Evolutionary conservation across 2,329 filamentous ascomycete species (phyloP).

Genomic region (Penicillium sp.): DNA sequence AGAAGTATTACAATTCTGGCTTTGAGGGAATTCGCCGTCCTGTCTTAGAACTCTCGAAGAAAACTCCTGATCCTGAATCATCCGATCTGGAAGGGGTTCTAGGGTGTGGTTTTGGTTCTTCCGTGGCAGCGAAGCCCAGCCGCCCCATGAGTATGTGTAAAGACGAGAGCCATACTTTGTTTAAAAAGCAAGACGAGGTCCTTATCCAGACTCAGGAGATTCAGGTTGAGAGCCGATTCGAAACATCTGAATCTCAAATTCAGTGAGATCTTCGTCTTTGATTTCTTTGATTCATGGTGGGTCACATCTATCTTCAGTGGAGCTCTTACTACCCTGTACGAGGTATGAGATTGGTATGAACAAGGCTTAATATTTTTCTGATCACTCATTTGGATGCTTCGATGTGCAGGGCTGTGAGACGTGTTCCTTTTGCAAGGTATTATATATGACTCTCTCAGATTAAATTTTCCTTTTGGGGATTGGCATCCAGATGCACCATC

Average conservation of each 20-base stretch:
- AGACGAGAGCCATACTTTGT: background rate
- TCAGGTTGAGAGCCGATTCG: background rate
- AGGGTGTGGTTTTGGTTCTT: background rate
- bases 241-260: background rate
- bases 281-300: background rate
- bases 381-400: too few species aligned
- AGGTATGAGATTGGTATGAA: background rate
- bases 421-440: too few species aligned
- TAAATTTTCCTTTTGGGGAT: too few species aligned
- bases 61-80: background rate
- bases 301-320: background rate
- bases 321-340: background rate
- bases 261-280: background rate
- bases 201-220: background rate
- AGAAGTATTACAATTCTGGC: constrained; percentile 7
- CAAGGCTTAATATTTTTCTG: too few species aligned
- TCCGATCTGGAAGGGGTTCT: background rate
- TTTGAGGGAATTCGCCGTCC: constrained; percentile 5
- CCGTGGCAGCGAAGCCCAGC: background rate
- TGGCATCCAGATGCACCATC: too few species aligned
- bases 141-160: background rate
- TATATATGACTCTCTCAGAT: too few species aligned
- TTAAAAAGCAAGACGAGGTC: background rate
- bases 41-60: background rate
- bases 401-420: background rate